phyloP scores from a whole-genome alignment of 1,284 basidiomycete species.

The Rhodotorula sp. region DNA sequence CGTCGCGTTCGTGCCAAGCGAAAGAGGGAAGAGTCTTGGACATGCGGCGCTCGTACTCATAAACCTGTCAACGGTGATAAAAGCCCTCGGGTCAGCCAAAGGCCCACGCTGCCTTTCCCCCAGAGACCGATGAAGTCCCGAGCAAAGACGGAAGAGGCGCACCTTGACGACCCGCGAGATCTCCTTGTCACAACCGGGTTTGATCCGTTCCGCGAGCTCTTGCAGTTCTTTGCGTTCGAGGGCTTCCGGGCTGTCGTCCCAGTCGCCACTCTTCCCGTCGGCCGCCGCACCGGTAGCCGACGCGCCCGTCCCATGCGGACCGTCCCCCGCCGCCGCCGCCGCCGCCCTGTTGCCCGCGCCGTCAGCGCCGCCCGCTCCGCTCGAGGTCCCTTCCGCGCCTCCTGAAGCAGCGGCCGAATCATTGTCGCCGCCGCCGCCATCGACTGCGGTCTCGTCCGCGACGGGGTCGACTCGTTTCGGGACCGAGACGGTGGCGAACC shows the following conservation, averaged over 20 bases:
- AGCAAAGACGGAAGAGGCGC: conserved; percentile 12
- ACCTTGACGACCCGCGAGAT: conserved; percentile 66
- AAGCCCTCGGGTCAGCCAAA: background rate
- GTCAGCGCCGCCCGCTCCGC: conserved; percentile 2
- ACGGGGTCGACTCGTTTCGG: conserved; percentile 27
- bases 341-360: background rate
- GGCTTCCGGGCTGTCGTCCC: conserved; percentile 50
- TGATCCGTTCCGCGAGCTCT: conserved; percentile 70
- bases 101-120: too few relatives aligned
- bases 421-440: background rate
- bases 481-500: conserved; percentile 38
- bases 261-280: conserved; percentile 27
- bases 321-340: conserved; percentile 42
- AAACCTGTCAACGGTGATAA: conserved; percentile 55
- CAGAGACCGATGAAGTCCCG: too few relatives aligned
- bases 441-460: conserved; percentile 2
- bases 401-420: background rate
- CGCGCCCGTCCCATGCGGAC: conserved; percentile 7
- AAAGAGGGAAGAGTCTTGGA: conserved; percentile 66
- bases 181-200: conserved; percentile 88
- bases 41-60: conserved; percentile 79
- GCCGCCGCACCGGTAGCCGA: too few relatives aligned
- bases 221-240: conserved; percentile 61
- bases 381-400: background rate
- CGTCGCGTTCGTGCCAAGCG: conserved; percentile 46